Base-by-base conservation (phyloP, 352 stramenopile genomes). In the Blastocystis sp. region DNA sequence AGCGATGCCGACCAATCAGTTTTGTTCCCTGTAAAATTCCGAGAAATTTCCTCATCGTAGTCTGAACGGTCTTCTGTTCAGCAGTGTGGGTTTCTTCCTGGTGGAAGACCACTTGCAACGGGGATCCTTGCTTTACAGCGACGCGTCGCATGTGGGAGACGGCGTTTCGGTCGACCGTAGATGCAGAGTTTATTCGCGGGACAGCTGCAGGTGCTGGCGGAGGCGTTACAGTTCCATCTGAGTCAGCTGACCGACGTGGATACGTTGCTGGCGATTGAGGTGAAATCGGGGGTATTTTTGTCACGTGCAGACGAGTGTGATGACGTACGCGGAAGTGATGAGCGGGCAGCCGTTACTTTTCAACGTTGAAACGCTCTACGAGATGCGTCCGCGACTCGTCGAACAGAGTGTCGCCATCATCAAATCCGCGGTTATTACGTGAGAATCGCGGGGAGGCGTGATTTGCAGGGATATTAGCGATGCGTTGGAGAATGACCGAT, bases 31-130 rank as follows among this genome's bases (percentile, higher is more conserved):
- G 75, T 85, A 9, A 9, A 51, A 32, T 21, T 18, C 2, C 0
- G 2, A 16, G 16, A 18, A 9, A 38, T 24, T 2, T 54, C 40
- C 9, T 46, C 42, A n/a, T 3, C 0, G 9, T 79, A 85, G 75
- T 27, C 54, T 85, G 57, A 72, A 85, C 27, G 75, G 63, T 9
- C 48, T 85, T 21, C 46, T 85, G 44, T 72, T 73, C 29, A 56
- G 36, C 0, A 72, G 48, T 29, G 75, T 85, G 21, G 57, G 57
- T 16, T 85, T 49, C 46, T 85, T 85, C 75, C 56, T 57, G 27
- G 75, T 85, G 57, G 75, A 85, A 32, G 75, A 85, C 29, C 36
- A 65, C n/a, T 36, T 85, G 57, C 75, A 85, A 42, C 75, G 75
- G 4, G 75, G 75, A 34, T 57, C 75, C 18, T 27, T 85, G 63